Base-by-base conservation (phyloP, 495 filamentous ascomycete species). In the Neurospora sp. region DNA sequence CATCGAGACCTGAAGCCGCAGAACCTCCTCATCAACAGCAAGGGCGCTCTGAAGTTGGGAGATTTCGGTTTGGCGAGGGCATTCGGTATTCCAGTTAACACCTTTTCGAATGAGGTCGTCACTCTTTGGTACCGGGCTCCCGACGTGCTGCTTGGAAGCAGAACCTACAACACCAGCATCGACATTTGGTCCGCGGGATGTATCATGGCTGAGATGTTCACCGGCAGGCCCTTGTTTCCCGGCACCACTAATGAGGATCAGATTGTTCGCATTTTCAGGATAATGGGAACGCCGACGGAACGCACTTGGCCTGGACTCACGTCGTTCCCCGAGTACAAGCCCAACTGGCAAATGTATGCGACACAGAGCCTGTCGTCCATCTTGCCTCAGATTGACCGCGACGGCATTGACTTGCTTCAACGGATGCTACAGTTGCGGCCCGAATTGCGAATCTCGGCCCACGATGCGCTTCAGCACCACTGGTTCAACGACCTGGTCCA, bases 171-270 rank as follows among this genome's bases (percentile, higher is more conserved):
- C 82, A 98, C 94, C 35, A 95, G 92, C 83, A 98, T 98, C 84
- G 94, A 98, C 78, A 98, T 98, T 83, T 98, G 94, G 94, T 94
- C 92, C 23, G 94, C 94, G 16, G 94, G 94, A 46, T 98, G 94
- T 81, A 98, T 98, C 85, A 98, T 98, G 94, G 95, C 94, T 14
- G 94, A 98, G 84, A 96, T 98, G 92, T 97, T 93, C 82, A 96
- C 94, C 0, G 95, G 94, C 14, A 89, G 95, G 4, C 94, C 94
- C 0, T 86, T 98, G 14, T 98, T 98, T 84, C 94, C 94, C 0
- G 94, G 94, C 48, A 98, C 94, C 2, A 96, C 94, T 27, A 98
- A 98, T 80, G 94, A 98, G 81, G 94, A 98, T 82, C 94, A 98
- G 81, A 89, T 97, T 71, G 86, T 94, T 73, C 94, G 96, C 78